phyloP scores from a whole-genome alignment of 129 eudicot genomes.

The Ambrosia artemisiifolia region DNA sequence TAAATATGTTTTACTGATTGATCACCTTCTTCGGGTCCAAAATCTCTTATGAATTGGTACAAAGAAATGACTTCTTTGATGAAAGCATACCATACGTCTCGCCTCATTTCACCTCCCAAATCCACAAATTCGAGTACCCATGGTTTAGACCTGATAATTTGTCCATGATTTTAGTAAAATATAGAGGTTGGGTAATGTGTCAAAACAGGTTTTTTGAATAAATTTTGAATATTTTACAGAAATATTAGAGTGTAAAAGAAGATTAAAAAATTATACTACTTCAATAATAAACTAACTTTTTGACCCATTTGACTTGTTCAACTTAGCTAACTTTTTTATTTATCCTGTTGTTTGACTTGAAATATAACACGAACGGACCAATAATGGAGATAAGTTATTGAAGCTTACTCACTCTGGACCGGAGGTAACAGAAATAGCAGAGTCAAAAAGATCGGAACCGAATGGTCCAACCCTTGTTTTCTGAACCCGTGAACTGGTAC shows the following conservation, averaged over 20 bases:
- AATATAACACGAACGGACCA: not conserved
- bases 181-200: not conserved
- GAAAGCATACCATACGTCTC: constrained; percentile 92
- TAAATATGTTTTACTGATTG: constrained; percentile 51
- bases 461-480: constrained; percentile 85
- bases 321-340: not conserved
- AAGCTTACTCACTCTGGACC: constrained; percentile 96
- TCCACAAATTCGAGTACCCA: constrained; percentile 89
- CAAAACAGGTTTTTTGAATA: not conserved
- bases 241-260: not conserved
- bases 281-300: not conserved
- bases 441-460: constrained; percentile 85
- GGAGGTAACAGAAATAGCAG: constrained; percentile 83
- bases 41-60: constrained; percentile 71
- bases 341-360: not conserved
- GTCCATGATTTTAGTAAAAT: constrained; percentile 8
- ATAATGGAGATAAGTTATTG: constrained; percentile 30
- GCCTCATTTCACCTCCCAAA: constrained; percentile 92
- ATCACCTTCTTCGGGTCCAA: constrained; percentile 75
- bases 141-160: constrained; percentile 28
- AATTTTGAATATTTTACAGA: not conserved
- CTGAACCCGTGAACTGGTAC: constrained; percentile 51
- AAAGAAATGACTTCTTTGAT: constrained; percentile 69
- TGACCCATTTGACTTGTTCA: not conserved
- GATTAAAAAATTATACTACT: not conserved